These are phyloP conservation scores for Grammothele lineata DNA, from an alignment of 768 basidiomycete species.

Conservation along the genomic window DNA sequence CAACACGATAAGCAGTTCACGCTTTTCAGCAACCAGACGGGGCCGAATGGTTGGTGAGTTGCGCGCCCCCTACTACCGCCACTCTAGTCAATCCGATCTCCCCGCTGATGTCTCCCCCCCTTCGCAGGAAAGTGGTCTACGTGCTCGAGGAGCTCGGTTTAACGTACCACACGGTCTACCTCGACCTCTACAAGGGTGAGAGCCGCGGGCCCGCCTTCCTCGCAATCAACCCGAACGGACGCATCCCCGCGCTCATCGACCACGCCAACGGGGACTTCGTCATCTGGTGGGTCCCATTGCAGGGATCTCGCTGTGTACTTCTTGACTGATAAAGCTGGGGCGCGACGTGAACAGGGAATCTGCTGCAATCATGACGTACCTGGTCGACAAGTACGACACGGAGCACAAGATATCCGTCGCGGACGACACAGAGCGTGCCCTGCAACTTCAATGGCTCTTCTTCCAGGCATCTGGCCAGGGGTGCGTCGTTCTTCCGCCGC, in stretches of 20 bases:
- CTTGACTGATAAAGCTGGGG: neutral
- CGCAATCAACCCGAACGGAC: conserved; percentile 24
- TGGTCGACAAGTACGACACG: conserved; percentile 36
- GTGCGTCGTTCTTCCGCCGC: neutral
- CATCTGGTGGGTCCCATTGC: conserved; percentile 19
- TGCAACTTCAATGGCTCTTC: conserved; percentile 35
- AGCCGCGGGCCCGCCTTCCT: conserved; percentile 5
- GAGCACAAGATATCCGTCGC: conserved; percentile 26
- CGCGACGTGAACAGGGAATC: conserved; percentile 16
- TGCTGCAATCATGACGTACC: conserved; percentile 35
- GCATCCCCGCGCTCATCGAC: conserved; percentile 26
- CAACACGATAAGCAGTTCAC: conserved; percentile 4
- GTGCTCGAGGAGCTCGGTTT: conserved; percentile 15
- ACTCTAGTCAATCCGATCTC: too few species aligned
- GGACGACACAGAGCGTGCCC: neutral
- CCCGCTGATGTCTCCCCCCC: too few species aligned
- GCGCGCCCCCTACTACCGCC: too few species aligned
- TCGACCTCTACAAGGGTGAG: conserved; percentile 11
- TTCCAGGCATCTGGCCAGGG: conserved; percentile 26
- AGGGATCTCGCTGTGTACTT: neutral
- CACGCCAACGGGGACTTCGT: conserved; percentile 22
- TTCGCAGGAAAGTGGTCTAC: conserved; percentile 9
- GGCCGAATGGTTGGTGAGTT: conserved; percentile 6
- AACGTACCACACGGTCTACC: conserved; percentile 7
- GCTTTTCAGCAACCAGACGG: neutral